Conservation (phyloP, 2,329 filamentous ascomycete species). For the Aspergillus costaricaensis region DNA sequence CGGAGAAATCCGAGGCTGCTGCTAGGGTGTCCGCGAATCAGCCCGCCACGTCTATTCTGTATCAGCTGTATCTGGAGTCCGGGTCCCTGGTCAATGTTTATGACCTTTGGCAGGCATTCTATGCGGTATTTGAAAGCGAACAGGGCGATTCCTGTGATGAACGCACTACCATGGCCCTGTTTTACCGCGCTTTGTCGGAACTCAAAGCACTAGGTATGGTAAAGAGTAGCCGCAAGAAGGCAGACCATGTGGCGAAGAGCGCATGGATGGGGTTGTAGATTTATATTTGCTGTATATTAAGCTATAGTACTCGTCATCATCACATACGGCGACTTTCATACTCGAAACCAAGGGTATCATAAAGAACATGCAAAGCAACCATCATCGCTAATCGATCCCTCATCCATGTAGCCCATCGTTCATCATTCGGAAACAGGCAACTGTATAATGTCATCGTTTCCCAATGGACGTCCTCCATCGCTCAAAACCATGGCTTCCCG, state of each 20-base stretch:
- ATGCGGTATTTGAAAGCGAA: conserved; percentile 51
- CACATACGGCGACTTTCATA: conserved; percentile 1
- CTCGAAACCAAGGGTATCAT: conserved; percentile 34
- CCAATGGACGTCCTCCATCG: conserved; percentile 75
- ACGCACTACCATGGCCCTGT: conserved; percentile 62
- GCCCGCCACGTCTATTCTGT: conserved; percentile 61
- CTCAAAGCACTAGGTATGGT: conserved; percentile 82
- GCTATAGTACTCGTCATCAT: background rate
- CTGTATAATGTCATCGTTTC: conserved; percentile 77
- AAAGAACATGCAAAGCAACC: conserved; percentile 10
- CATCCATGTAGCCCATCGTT: background rate
- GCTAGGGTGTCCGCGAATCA: conserved; percentile 52
- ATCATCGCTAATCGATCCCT: background rate
- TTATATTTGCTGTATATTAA: conserved; percentile 17
- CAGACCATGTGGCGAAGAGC: conserved; percentile 86
- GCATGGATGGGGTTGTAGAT: conserved; percentile 66
- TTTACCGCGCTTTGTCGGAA: conserved; percentile 84
- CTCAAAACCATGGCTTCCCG: conserved; percentile 90
- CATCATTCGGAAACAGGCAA: conserved; percentile 44
- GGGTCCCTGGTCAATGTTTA: conserved; percentile 62
- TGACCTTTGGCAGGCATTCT: conserved; percentile 64
- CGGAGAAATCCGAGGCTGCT: conserved; percentile 23
- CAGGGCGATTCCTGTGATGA: conserved; percentile 35
- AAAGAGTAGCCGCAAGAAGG: conserved; percentile 86
- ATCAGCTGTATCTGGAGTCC: conserved; percentile 65